These are phyloP conservation scores for Candida frijolesensis DNA, from an alignment of 1,139 yeast genomes.

Conservation along the genomic window DNA sequence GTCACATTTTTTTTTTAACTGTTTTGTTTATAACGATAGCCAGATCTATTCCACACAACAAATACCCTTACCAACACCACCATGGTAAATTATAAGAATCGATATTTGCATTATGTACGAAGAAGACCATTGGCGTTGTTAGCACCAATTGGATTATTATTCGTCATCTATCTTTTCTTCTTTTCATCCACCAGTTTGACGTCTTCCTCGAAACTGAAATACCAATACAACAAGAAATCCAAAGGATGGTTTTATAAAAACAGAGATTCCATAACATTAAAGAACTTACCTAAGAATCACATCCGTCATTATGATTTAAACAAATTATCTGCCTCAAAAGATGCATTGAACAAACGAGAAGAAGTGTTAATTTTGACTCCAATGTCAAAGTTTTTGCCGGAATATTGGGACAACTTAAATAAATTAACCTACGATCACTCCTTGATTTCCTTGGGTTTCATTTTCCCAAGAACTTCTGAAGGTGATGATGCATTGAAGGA, in stretches of 20 bases:
- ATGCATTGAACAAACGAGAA: conserved; percentile 74
- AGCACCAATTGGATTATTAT: conserved; percentile 46
- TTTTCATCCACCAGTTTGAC: conserved; percentile 32
- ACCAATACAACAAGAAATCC: conserved; percentile 52
- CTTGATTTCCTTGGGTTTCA: conserved; percentile 85
- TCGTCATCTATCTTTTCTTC: conserved; percentile 45
- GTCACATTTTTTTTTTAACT: no score
- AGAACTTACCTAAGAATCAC: conserved; percentile 72
- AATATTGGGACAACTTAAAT: conserved; percentile 84
- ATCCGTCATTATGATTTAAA: conserved; percentile 86
- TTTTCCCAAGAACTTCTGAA: conserved; percentile 75
- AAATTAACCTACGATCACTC: conserved; percentile 80
- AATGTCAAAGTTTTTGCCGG: conserved; percentile 78
- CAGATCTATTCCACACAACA: not conserved
- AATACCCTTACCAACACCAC: not conserved
- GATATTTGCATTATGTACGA: conserved; percentile 55
- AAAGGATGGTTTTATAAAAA: conserved; percentile 48
- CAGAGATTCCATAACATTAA: conserved; percentile 53
- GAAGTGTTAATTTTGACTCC: conserved; percentile 86
- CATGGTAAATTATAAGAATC: conserved; percentile 26
- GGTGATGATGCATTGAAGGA: conserved; percentile 77
- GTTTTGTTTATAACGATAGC: no score
- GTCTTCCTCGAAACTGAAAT: conserved; percentile 26
- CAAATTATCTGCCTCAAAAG: conserved; percentile 65
- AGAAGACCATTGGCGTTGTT: conserved; percentile 54